Conservation (phyloP, 192 early-diverging fungal species). For the Phycomyces nitens region DNA sequence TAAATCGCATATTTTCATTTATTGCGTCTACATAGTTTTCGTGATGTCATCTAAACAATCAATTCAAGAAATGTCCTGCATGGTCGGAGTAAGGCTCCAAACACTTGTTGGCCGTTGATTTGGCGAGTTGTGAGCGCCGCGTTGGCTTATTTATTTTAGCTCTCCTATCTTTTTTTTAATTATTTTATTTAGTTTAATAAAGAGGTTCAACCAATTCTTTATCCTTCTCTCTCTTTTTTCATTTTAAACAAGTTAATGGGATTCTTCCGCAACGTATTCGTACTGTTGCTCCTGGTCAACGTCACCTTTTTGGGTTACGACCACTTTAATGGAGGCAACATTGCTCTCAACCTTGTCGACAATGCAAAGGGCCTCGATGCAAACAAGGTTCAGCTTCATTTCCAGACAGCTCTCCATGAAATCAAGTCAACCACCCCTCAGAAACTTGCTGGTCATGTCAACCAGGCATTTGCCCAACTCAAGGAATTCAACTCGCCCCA, state of each 20-base stretch:
- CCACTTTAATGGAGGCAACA: constrained; percentile 28
- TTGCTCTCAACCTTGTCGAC: constrained; percentile 25
- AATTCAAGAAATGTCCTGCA: not conserved
- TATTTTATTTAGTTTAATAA: not conserved
- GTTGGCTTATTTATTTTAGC: too few relatives aligned
- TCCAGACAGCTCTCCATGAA: constrained; percentile 5
- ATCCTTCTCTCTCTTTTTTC: not conserved
- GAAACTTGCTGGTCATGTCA: constrained; percentile 27
- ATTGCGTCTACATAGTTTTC: too few relatives aligned
- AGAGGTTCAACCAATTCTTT: not conserved
- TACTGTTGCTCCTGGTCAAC: constrained; percentile 30
- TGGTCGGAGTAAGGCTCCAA: not conserved
- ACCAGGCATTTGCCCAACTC: constrained; percentile 28
- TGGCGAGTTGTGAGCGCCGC: too few relatives aligned
- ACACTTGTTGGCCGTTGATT: not conserved
- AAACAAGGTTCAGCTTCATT: constrained; percentile 20
- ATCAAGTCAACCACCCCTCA: constrained; percentile 24
- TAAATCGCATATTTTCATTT: too few relatives aligned
- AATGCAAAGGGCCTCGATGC: constrained; percentile 33
- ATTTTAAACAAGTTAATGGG: constrained; percentile 25
- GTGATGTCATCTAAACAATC: too few relatives aligned
- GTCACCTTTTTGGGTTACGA: constrained; percentile 32
- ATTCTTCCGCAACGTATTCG: constrained; percentile 32
- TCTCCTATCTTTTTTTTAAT: too few relatives aligned
- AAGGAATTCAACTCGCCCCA: constrained; percentile 30